Conservation (phyloP, 169 alveolate genomes). For the Pseudocohnilembus persalinus region DNA sequence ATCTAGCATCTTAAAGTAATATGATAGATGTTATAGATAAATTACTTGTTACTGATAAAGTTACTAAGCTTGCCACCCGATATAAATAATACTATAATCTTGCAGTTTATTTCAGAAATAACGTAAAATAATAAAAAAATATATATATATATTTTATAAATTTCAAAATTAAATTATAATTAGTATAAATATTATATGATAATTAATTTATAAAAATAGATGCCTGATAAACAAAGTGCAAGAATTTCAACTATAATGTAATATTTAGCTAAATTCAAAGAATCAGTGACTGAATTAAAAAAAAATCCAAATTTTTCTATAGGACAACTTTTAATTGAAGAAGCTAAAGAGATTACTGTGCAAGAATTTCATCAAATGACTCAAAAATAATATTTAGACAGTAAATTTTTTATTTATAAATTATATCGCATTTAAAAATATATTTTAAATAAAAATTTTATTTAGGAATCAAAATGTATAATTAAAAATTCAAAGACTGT, state of each 20-base stretch:
- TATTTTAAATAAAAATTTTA: too few species aligned
- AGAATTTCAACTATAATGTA: background rate
- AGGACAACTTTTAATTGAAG: background rate
- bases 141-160: too few species aligned
- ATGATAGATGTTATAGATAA: background rate
- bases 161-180: too few species aligned
- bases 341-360: background rate
- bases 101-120: background rate
- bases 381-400: too few species aligned
- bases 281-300: background rate
- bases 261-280: background rate
- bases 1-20: background rate
- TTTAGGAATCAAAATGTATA: too few species aligned
- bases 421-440: too few species aligned
- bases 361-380: background rate
- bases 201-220: too few species aligned
- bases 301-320: background rate
- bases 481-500: background rate
- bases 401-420: background rate
- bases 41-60: background rate
- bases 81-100: background rate
- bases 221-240: background rate
- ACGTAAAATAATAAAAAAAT: background rate
- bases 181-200: too few species aligned
- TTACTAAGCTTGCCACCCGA: background rate